Evolutionary conservation across 192 early-diverging fungal species (phyloP), one percentile per base, ranked within the genome.

Genomic region (Rhizoclosmatium globosum): DNA sequence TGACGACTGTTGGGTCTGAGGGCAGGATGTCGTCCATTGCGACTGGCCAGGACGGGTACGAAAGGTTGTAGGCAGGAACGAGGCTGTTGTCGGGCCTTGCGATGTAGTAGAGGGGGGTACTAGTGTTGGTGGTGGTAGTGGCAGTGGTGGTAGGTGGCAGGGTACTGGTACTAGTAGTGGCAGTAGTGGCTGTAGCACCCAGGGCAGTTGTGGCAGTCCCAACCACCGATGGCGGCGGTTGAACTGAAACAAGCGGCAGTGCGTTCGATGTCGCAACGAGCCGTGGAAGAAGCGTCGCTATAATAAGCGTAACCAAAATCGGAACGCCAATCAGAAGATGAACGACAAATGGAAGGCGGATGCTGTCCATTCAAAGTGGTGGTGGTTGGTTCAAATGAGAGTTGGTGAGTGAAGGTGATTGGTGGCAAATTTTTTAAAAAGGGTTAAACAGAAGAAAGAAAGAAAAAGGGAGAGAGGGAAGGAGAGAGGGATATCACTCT

Each of bases 391-490:
- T 23, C 39, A 17, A 68, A 43, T 17, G 67, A 68, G 15, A 68
- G 39, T 17, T 23, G 39, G 6, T 44, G 39, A 13, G 13, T 42
- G 13, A 43, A 17, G 15, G 43, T 68, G 7, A 68, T 43, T 21
- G 45, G 39, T 13, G 67, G 13, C 2, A 43, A 43, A n/a, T 44
- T 17, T 7, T 43, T 43, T 19, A 42, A 17, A n/a, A 68, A 9
- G n/a, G 67, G 4, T 44, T 68, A 68, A 2, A 68, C 67, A 45
- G 45, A 23, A 43, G 67, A 23, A 53, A 38, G 74, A 31, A 31
- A 31, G 31, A 31, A 31, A 31, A 0, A 31, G 0, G 31, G 31
- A n/a, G n/a, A n/a, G 31, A 31, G 31, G 31, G 31, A 31, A 31
- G 31, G 31, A n/a, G n/a, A n/a, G 31, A 31, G 31, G 31, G 31